phyloP scores from a whole-genome alignment of 164 flowering plant genomes.

The Vitis rupestris region DNA sequence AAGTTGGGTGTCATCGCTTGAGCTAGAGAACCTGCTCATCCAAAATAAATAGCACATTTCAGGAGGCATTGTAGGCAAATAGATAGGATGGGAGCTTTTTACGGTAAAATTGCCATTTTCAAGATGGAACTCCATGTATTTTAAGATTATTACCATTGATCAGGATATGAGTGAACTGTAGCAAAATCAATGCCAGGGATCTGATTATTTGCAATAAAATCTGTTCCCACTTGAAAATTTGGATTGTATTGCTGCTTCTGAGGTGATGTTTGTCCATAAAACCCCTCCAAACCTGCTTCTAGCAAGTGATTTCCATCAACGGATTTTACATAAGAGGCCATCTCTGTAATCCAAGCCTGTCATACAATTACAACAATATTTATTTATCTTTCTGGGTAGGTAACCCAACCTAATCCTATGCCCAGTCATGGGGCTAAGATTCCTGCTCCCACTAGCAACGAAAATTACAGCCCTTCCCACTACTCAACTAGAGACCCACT shows the following conservation, averaged over 20 bases:
- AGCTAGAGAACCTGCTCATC: constrained; percentile 44
- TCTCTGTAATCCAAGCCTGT: constrained; percentile 79
- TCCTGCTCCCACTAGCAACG: no score
- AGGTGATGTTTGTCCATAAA: constrained; percentile 50
- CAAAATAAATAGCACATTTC: neutral
- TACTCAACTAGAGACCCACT: no score
- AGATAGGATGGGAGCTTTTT: neutral
- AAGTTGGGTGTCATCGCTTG: constrained; percentile 49
- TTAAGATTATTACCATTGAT: constrained; percentile 52
- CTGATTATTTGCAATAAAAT: constrained; percentile 69
- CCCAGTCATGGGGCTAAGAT: no score
- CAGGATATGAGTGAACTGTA: constrained; percentile 80
- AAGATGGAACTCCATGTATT: neutral
- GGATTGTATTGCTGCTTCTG: constrained; percentile 45
- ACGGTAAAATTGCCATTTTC: no score
- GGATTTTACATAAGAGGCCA: constrained; percentile 71
- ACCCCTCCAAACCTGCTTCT: constrained; percentile 82
- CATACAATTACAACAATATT: constrained; percentile 1
- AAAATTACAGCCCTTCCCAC: no score
- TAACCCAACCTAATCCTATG: no score
- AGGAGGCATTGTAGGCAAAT: neutral
- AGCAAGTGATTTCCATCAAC: constrained; percentile 67
- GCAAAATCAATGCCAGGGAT: constrained; percentile 70
- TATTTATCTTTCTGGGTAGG: neutral
- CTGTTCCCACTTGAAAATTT: constrained; percentile 58